Conservation (phyloP, 257 asterid species). For the Solanum microdontum region DNA sequence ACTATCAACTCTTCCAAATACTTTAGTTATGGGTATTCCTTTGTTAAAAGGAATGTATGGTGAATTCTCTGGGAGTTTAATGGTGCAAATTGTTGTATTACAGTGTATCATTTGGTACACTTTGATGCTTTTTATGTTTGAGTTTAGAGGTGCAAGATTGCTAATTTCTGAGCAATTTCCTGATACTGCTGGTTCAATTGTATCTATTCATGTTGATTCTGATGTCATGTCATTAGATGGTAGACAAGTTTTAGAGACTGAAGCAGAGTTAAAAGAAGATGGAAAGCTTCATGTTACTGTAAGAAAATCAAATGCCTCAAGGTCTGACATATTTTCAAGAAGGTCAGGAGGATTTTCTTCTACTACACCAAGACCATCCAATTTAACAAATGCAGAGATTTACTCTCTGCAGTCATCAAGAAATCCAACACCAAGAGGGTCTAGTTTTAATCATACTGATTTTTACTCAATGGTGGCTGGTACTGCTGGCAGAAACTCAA, state of each 20-base stretch:
- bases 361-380: slow-evolving; percentile 67
- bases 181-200: slow-evolving; percentile 73
- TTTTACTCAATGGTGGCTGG: slow-evolving; percentile 72
- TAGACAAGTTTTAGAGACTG: slow-evolving; percentile 62
- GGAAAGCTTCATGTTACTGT: slow-evolving; percentile 81
- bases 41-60: slow-evolving; percentile 84
- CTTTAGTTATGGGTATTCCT: slow-evolving; percentile 93
- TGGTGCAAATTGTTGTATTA: slow-evolving; percentile 90
- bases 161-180: slow-evolving; percentile 84
- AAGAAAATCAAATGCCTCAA: slow-evolving; percentile 64
- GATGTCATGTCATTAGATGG: slow-evolving; percentile 82
- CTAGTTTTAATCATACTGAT: slow-evolving; percentile 76
- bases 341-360: slow-evolving; percentile 54
- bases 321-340: slow-evolving; percentile 65
- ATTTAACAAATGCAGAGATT: slow-evolving; percentile 77
- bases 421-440: slow-evolving; percentile 82
- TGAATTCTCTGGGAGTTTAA: slow-evolving; percentile 46
- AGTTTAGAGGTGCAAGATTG: slow-evolving; percentile 64
- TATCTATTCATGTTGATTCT: slow-evolving; percentile 77
- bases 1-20: slow-evolving; percentile 75
- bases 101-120: slow-evolving; percentile 95
- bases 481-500: slow-evolving; percentile 55
- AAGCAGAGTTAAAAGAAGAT: slow-evolving; percentile 61
- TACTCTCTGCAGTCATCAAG: slow-evolving; percentile 77
- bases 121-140: slow-evolving; percentile 82